Conservation (phyloP, 192 early-diverging fungal genomes). For the Thoreauomyces humboldtii region DNA sequence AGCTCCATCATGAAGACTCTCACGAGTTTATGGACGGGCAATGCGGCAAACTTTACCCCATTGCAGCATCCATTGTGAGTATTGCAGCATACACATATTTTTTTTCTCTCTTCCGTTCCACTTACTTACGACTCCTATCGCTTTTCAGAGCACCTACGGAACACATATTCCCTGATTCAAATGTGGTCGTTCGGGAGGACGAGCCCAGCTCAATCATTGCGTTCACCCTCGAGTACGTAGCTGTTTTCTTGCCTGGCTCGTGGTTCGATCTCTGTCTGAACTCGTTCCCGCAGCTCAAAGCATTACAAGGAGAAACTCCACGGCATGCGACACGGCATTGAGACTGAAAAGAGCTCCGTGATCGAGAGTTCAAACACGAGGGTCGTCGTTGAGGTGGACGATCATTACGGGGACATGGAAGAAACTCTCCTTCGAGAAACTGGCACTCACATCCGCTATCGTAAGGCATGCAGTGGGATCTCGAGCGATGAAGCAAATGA, state of each 20-base stretch:
- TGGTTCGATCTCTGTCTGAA: background rate
- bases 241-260: background rate
- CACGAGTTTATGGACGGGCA: constrained; percentile 71
- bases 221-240: constrained; percentile 67
- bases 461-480: constrained; percentile 38
- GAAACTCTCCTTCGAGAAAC: constrained; percentile 66
- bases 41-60: constrained; percentile 60
- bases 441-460: constrained; percentile 73
- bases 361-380: constrained; percentile 21
- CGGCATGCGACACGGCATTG: constrained; percentile 25
- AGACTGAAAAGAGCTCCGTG: constrained; percentile 1
- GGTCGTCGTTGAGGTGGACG: constrained; percentile 29
- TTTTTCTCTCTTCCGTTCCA: too few species aligned
- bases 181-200: constrained; percentile 83
- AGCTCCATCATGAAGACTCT: constrained; percentile 75
- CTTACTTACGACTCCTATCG: background rate
- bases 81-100: background rate
- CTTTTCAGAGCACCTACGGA: constrained; percentile 59
- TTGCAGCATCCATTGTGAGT: constrained; percentile 75
- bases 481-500: background rate
- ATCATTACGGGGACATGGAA: constrained; percentile 41
- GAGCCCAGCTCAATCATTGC: constrained; percentile 94
- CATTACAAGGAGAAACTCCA: constrained; percentile 70
- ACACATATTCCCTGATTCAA: constrained; percentile 84
- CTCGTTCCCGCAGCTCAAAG: constrained; percentile 47